Conservation (phyloP, 495 filamentous ascomycete species). For the Aspergillus panamensis region DNA sequence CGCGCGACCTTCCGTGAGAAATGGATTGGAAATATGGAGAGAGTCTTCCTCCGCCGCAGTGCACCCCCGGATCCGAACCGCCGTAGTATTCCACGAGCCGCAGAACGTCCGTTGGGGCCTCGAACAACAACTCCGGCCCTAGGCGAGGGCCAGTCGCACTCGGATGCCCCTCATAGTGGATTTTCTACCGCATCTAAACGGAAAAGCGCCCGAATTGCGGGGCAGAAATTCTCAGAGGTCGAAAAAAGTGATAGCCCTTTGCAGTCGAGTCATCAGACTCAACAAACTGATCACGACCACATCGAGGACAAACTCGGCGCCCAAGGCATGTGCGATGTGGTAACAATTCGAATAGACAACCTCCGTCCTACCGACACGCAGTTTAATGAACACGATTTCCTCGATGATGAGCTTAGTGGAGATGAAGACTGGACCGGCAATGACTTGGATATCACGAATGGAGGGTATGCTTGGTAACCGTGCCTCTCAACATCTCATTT, state of each 20-base stretch:
- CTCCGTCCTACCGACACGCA: constrained; percentile 70
- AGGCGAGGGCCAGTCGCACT: constrained; percentile 2
- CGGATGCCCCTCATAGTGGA: constrained; percentile 18
- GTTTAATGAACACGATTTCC: constrained; percentile 72
- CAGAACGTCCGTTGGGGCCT: constrained; percentile 2
- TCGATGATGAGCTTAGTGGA: constrained; percentile 64
- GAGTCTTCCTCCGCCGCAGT: constrained; percentile 59
- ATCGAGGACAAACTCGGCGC: constrained; percentile 33
- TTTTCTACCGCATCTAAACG: constrained; percentile 33
- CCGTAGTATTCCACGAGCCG: constrained; percentile 18
- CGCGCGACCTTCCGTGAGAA: constrained; percentile 67
- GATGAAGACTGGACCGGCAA: constrained; percentile 77
- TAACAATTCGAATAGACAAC: constrained; percentile 81
- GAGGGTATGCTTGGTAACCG: constrained; percentile 30
- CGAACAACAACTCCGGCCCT: background rate
- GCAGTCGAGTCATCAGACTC: background rate
- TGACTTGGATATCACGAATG: constrained; percentile 27
- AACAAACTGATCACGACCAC: constrained; percentile 20
- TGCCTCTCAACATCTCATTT: background rate
- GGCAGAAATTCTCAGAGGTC: constrained; percentile 24
- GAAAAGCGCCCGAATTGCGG: constrained; percentile 41
- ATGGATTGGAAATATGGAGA: constrained; percentile 62
- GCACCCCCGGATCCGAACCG: constrained; percentile 46
- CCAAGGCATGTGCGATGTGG: constrained; percentile 76
- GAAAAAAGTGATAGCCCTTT: constrained; percentile 15